Evolutionary conservation across 345 rosid genomes (phyloP), one percentile per base, ranked within the genome.

Genomic region (Camelina neglecta): DNA sequence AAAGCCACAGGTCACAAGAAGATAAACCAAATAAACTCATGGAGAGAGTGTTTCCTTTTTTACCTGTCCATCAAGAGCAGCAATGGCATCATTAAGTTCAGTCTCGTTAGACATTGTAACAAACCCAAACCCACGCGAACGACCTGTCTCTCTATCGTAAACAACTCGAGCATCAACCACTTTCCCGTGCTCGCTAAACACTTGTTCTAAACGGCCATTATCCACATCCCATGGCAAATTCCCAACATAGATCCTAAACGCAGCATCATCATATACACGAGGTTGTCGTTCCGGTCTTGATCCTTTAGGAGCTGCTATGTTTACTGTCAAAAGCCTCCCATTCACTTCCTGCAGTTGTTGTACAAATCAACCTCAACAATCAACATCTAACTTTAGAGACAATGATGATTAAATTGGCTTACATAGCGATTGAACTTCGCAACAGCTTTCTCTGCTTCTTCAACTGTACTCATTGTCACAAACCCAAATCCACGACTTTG

Each of bases 11-110:
- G 5, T 26, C 36, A 24, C 36, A 24, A 12, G 16, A 50, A 50
- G 55, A 20, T 18, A 50, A 29, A 47, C 20, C 4, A 47, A 41
- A 41, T 7, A 54, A 12, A 21, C 21, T 8, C 60, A 21, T 55
- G 29, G 57, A 55, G 29, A 26, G 11, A 5, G 36, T 3, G 24
- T 4, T 86, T 24, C 26, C 38, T 24, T 47, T 24, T 47, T 44
- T 59, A 91, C 97, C 93, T 87, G 85, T 76, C 97, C 93, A 69
- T 91, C 93, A 36, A 91, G 91, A 8, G 97, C 92, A 47, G 92
- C 89, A 53, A 91, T 86, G 76, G 97, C 97, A 8, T 83, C 90
- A 58, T 87, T 85, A 84, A 87, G 66, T 84, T 89, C 92, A 13
- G 81, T 60, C 80, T 89, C 94, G 11, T 76, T 60, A 4, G 91